A percentile compares a stretch with the other conserved stretches of the same genome.
Conservation (phyloP, 257 asterid genomes). For the Lycium ferocissimum region DNA sequence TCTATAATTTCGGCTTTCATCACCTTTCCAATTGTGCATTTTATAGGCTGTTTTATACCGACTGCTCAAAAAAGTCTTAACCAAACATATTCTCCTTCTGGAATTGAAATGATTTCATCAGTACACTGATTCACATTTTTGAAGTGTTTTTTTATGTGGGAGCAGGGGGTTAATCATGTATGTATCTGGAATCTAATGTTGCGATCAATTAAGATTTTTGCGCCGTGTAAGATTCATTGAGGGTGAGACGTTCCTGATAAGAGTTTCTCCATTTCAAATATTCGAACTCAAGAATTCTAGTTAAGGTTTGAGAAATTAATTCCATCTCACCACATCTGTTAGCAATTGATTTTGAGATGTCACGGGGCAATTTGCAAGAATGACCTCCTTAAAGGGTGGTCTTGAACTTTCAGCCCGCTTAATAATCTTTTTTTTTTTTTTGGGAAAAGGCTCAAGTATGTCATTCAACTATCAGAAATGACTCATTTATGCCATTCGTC, state of each 20-base stretch:
- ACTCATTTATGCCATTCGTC: too few species aligned
- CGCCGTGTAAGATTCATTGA: background rate
- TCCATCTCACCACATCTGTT: too few species aligned
- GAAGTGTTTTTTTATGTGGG: too few species aligned
- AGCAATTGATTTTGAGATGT: background rate
- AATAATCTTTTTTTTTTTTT: too few species aligned
- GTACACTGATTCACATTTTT: background rate
- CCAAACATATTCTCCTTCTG: background rate
- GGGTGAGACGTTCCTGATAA: too few species aligned
- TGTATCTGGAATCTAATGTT: too few species aligned
- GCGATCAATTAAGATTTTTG: background rate
- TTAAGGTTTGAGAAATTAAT: background rate
- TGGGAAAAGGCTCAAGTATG: too few species aligned
- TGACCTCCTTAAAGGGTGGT: too few species aligned
- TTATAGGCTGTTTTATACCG: background rate
- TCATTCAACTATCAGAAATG: too few species aligned
- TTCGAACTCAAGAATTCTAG: accelerated
- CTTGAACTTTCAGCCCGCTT: background rate
- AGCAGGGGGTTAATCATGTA: too few species aligned
- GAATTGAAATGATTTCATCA: background rate
- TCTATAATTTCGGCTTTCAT: background rate
- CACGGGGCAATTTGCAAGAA: background rate
- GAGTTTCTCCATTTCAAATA: too few species aligned
- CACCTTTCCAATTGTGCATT: background rate
- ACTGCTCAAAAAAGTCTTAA: background rate